Conservation (phyloP, 139 green algal species). For the Tetraselmis striata region DNA sequence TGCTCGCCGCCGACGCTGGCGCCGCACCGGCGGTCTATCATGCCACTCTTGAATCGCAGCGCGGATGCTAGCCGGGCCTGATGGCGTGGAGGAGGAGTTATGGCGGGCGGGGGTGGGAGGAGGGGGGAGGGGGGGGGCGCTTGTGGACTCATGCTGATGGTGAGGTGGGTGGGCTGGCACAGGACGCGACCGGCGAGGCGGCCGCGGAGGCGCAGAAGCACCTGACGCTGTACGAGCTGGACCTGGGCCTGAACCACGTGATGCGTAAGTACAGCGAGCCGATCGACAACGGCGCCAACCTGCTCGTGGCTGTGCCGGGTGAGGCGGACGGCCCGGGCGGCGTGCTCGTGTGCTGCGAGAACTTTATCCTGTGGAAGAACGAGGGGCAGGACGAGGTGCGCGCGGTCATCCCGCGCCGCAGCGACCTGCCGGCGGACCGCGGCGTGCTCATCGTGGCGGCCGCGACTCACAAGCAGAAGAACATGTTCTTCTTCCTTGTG, state of each 20-base stretch:
- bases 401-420: constrained; percentile 84
- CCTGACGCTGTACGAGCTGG: constrained; percentile 95
- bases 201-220: constrained; percentile 89
- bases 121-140: background rate
- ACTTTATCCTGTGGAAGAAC: constrained; percentile 96
- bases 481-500: constrained; percentile 89
- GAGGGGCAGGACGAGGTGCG: constrained; percentile 56
- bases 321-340: constrained; percentile 77
- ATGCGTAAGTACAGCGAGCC: constrained; percentile 78
- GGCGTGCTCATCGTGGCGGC: constrained; percentile 82
- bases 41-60: background rate
- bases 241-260: constrained; percentile 98
- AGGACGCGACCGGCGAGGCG: constrained; percentile 82
- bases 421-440: constrained; percentile 68
- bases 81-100: background rate
- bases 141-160: too few species aligned
- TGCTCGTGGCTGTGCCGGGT: constrained; percentile 92
- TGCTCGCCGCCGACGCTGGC: too few species aligned
- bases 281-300: constrained; percentile 93
- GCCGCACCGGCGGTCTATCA: too few species aligned
- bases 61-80: too few species aligned
- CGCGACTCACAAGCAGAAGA: constrained; percentile 83
- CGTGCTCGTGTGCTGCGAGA: constrained; percentile 93
- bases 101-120: background rate
- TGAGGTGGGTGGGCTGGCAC: background rate